These are phyloP conservation scores for Herpetomonas tarakana DNA, from an alignment of 208 protist genomes.

Conservation along the genomic window DNA sequence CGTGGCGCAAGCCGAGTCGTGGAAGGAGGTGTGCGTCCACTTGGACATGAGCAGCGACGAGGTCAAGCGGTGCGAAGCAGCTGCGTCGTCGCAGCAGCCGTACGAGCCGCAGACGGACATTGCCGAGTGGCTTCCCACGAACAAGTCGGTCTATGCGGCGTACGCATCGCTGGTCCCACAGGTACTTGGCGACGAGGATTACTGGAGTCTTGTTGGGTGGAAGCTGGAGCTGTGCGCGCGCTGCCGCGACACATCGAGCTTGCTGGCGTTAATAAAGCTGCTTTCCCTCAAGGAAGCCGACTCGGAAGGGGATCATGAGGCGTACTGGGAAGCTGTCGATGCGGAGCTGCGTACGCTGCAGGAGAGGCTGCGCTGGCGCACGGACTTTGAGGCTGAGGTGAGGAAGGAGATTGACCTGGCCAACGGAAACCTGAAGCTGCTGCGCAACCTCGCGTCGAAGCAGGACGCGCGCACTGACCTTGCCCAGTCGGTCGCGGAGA, in stretches of 20 bases:
- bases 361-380: conserved; percentile 20
- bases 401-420: conserved; percentile 45
- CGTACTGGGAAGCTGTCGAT: conserved; percentile 24
- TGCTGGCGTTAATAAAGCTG: conserved; percentile 23
- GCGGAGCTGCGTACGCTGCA: conserved; percentile 27
- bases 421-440: conserved; percentile 50
- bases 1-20: not conserved
- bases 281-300: conserved; percentile 3
- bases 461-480: conserved; percentile 34
- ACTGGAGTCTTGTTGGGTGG: conserved; percentile 2
- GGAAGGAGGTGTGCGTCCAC: not conserved
- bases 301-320: conserved; percentile 8
- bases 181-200: conserved; percentile 4
- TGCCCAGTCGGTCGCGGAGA: conserved; percentile 58
- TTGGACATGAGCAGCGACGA: not conserved
- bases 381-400: conserved; percentile 15
- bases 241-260: not conserved
- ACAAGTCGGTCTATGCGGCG: not conserved
- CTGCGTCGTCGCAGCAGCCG: not conserved
- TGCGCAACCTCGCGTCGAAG: conserved; percentile 45
- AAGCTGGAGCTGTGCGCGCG: not conserved
- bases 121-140: conserved; percentile 4
- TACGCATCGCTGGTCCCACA: conserved; percentile 3
- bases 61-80: not conserved
- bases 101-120: conserved; percentile 3